phyloP scores from a whole-genome alignment of 352 stramenopile genomes.

The Globisporangium heterothallicum region DNA sequence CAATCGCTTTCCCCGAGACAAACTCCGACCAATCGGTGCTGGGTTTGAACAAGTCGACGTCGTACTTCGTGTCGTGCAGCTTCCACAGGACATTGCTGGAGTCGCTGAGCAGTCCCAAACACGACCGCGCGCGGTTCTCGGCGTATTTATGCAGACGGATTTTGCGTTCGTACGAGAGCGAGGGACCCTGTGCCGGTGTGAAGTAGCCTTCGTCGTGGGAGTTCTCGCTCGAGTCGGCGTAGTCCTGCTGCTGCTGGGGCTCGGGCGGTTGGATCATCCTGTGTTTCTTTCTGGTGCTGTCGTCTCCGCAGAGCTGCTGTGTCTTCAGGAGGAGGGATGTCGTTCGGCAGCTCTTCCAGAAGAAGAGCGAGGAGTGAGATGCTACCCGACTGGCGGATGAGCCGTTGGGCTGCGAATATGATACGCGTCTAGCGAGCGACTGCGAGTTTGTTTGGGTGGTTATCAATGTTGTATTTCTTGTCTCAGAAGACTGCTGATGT shows the following conservation, averaged over 20 bases:
- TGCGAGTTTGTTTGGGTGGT: conserved; percentile 3
- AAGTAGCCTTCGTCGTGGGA: conserved; percentile 58
- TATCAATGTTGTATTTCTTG: too few species aligned
- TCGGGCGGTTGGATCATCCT: conserved; percentile 11
- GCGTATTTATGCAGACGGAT: conserved; percentile 82
- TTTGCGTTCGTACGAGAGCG: conserved; percentile 80
- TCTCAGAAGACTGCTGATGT: too few species aligned
- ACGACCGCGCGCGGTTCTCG: conserved; percentile 78
- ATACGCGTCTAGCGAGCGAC: too few species aligned
- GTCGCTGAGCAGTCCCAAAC: conserved; percentile 62
- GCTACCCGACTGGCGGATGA: too few species aligned
- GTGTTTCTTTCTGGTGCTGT: not conserved
- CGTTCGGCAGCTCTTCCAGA: too few species aligned
- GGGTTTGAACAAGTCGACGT: conserved; percentile 80
- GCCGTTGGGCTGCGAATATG: not conserved
- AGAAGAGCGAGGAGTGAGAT: too few species aligned
- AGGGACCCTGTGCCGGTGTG: conserved; percentile 53
- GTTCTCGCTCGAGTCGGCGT: conserved; percentile 64
- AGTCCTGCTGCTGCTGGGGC: conserved; percentile 28
- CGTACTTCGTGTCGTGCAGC: conserved; percentile 72
- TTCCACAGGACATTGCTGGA: conserved; percentile 80
- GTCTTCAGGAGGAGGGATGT: too few species aligned
- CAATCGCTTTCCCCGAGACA: conserved; percentile 74
- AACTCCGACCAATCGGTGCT: conserved; percentile 86
- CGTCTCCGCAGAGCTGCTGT: not conserved